A percentile compares a stretch with the other conserved stretches of the same genome.
Evolutionary conservation across 163 green algal genomes (phyloP).

Genomic region (Scenedesmus sp.): DNA sequence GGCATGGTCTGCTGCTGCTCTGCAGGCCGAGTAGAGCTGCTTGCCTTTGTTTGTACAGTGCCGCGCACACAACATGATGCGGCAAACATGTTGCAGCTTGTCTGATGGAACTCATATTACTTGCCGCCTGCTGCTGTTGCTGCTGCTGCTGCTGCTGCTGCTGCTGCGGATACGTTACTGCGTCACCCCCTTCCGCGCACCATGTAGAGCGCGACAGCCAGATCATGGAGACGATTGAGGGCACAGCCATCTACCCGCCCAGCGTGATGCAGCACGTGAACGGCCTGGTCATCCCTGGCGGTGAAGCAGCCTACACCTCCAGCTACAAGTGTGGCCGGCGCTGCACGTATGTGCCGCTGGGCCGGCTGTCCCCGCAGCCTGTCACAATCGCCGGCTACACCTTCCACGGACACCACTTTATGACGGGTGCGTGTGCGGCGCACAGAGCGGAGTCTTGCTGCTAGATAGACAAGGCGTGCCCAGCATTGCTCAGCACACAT

Average conservation of each 20-base stretch:
- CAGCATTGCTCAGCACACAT: neutral
- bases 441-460: neutral
- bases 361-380: neutral
- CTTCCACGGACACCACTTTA: slow-evolving; percentile 44
- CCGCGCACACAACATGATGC: too few species aligned
- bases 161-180: neutral
- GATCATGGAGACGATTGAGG: slow-evolving; percentile 38
- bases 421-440: neutral
- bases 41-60: too few species aligned
- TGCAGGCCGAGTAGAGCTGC: neutral
- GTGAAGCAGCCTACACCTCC: slow-evolving; percentile 20
- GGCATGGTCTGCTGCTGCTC: neutral
- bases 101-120: too few species aligned
- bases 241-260: slow-evolving; percentile 25
- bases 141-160: neutral
- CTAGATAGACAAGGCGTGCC: neutral
- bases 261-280: slow-evolving; percentile 36
- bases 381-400: slow-evolving; percentile 41
- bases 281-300: slow-evolving; percentile 25
- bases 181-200: neutral
- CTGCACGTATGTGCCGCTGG: slow-evolving; percentile 30
- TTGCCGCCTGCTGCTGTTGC: too few species aligned
- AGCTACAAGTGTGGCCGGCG: slow-evolving; percentile 30
- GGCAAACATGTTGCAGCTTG: too few species aligned
- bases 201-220: neutral